Base-by-base conservation (phyloP, 805 yeast species). In the Ogataea pilisensis region DNA sequence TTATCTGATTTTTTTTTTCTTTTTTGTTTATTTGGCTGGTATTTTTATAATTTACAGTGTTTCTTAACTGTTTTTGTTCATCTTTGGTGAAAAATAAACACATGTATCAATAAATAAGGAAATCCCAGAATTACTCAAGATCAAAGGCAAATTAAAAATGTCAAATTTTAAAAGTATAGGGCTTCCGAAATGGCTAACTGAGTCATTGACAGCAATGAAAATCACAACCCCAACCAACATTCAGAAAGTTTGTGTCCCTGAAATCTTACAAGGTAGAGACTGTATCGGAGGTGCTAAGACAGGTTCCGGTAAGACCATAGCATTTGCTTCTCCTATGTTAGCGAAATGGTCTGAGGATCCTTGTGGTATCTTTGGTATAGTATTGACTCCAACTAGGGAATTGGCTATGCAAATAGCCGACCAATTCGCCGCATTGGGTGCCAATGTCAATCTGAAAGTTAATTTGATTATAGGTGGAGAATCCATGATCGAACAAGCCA, bases 271-370 rank as follows among this genome's bases (percentile, higher is more conserved):
- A 31, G 97, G 95, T 7, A 75, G 81, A 51, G 96, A 90, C 61
- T 90, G 96, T 64, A 91, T 93, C 38, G 99, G 99, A 38, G 99
- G 99, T 32, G 99, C 99, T 25, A 85, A 85, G 61, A 93, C 99
- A 0, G 99, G 99, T 64, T 83, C 95, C 14, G 99, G 99, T 75
- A 93, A 93, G 60, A 93, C 99, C 2, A 80, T 93, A 18, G 96
- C 98, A 1, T 93, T 93, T 72, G 98, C 91, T 1, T 95, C 88
- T n/a, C 99, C 99, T 2, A 91, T 93, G 87, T 69, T 93, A 41
- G 79, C 95, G 1, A 74, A 83, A 56, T 93, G 98, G 96, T 85
- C 97, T 0, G 85, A 82, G 50, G 98, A 93, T 60, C 99, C 99
- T 1, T 76, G 76, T 61, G 99, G 97, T 1, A 85, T 93, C 29